Evolutionary conservation across 169 alveolate species (phyloP), one percentile per base, ranked within the genome.

Genomic region (Cryptosporidium xiaoi): DNA sequence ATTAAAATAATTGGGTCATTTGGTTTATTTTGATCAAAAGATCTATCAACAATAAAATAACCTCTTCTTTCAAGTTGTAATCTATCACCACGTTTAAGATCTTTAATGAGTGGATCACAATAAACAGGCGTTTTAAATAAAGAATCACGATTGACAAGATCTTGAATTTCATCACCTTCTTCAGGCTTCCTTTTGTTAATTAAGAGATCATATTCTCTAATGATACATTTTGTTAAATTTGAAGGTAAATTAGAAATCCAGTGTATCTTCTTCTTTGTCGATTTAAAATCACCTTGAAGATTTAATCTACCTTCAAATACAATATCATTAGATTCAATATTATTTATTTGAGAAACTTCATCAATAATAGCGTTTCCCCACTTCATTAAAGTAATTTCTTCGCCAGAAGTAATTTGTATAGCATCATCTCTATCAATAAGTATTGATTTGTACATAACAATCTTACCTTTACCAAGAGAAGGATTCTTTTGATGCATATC

Each of bases 31-130:
- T 53, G 65, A 66, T 34, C 77, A 82, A 65, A 89, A 27, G 50
- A 48, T 84, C 91, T 84, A 91, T 97, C 99, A 55, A 97, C 95
- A 65, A 93, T 95, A 96, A 95, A 97, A 91, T 95, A 98, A 1
- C 99, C 99, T 92, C 99, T 95, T 93, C 99, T 95, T 93, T 98
- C 99, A 65, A 98, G 93, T 92, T 98, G 99, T 46, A 97, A 85
- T 85, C 91, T 89, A 50, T 93, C 96, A 4, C 98, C 98, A 71
- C 71, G 60, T 58, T 83, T 56, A 5, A 90, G 66, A 56, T 64
- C 34, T 16, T 62, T 50, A 51, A 92, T 69, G 15, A 48, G 82
- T 1, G 95, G 91, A 24, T 92, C 94, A 27, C 91, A 90, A 27
- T 62, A 56, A 3, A 91, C 93, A 44, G 55, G 82, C 3, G 92